Conservation (phyloP, 768 basidiomycete genomes). For the Rhizopogon vinicolor region DNA sequence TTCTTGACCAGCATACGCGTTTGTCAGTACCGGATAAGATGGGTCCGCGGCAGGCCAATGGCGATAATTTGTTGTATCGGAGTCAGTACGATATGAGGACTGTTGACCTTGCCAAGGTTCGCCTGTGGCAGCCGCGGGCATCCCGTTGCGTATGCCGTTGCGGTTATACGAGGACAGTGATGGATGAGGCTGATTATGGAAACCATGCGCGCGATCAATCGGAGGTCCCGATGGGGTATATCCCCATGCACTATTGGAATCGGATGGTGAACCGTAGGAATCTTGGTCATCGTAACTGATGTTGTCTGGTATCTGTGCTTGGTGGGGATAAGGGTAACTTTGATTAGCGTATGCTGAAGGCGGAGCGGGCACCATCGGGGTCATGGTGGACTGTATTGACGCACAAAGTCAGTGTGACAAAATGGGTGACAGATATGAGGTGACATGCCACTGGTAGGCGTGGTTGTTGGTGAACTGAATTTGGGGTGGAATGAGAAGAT, state of each 20-base stretch:
- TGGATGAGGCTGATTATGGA: slow-evolving; percentile 46
- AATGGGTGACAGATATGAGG: slow-evolving; percentile 24
- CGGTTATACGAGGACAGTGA: slow-evolving; percentile 49
- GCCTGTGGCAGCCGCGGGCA: slow-evolving; percentile 10
- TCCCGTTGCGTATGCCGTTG: slow-evolving; percentile 19
- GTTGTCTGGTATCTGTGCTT: slow-evolving; percentile 35
- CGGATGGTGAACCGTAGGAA: slow-evolving; percentile 38
- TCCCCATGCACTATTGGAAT: slow-evolving; percentile 50
- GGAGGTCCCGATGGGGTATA: slow-evolving; percentile 34
- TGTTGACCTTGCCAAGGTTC: slow-evolving; percentile 20
- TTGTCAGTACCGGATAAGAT: slow-evolving; percentile 28
- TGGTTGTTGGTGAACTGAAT: slow-evolving; percentile 36
- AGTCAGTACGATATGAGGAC: slow-evolving; percentile 22
- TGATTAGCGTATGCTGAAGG: slow-evolving; percentile 35
- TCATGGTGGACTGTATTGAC: slow-evolving; percentile 23
- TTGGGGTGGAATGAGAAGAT: slow-evolving; percentile 42
- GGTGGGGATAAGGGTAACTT: slow-evolving; percentile 40
- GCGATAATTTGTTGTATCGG: slow-evolving; percentile 39
- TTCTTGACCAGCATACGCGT: slow-evolving; percentile 22
- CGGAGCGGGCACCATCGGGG: slow-evolving; percentile 34
- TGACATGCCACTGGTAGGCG: slow-evolving; percentile 36
- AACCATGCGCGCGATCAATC: slow-evolving; percentile 32
- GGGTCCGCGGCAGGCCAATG: slow-evolving; percentile 42
- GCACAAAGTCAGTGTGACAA: slow-evolving; percentile 1
- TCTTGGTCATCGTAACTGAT: slow-evolving; percentile 37